A percentile compares a stretch with the other conserved stretches of the same genome.
Conservation (phyloP, 2,329 filamentous ascomycete species). For the Aspergillus sergii region DNA sequence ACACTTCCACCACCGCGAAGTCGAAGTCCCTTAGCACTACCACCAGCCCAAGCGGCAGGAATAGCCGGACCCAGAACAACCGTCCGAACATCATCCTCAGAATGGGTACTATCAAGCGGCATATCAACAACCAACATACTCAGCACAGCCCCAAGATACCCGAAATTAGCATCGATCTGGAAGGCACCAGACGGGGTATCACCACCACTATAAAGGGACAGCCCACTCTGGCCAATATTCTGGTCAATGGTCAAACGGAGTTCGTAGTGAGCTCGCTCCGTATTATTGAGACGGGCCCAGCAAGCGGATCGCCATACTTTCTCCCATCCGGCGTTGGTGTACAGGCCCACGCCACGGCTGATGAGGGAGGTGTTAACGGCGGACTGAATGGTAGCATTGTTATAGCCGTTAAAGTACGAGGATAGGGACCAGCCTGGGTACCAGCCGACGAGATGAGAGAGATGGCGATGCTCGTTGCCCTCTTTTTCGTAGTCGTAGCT, state of each 20-base stretch:
- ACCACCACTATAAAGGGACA: conserved; percentile 54
- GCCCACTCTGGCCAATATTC: conserved; percentile 52
- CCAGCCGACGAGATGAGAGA: conserved; percentile 61
- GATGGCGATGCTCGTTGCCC: conserved; percentile 54
- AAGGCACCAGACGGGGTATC: conserved; percentile 46
- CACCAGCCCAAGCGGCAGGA: conserved; percentile 13
- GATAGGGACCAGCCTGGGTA: conserved; percentile 57
- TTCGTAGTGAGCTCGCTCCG: conserved; percentile 48
- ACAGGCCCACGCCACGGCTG: conserved; percentile 49
- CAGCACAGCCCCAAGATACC: conserved; percentile 52
- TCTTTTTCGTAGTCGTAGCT: conserved; percentile 29
- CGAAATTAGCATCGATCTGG: conserved; percentile 64
- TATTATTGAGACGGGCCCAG: conserved; percentile 59
- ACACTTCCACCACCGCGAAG: conserved; percentile 15
- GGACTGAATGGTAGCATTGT: conserved; percentile 38
- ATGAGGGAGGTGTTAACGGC: conserved; percentile 52
- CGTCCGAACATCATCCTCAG: not conserved
- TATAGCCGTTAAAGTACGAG: conserved; percentile 43
- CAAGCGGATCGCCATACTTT: conserved; percentile 62
- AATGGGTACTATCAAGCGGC: conserved; percentile 1
- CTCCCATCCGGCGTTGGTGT: conserved; percentile 60
- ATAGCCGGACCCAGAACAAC: conserved; percentile 20
- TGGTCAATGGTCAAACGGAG: conserved; percentile 42
- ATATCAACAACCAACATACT: conserved; percentile 58
- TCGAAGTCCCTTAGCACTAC: conserved; percentile 11